These are phyloP conservation scores for Ascochyta rabiei DNA, from an alignment of 2,329 filamentous ascomycete genomes.

Conservation along the genomic window DNA sequence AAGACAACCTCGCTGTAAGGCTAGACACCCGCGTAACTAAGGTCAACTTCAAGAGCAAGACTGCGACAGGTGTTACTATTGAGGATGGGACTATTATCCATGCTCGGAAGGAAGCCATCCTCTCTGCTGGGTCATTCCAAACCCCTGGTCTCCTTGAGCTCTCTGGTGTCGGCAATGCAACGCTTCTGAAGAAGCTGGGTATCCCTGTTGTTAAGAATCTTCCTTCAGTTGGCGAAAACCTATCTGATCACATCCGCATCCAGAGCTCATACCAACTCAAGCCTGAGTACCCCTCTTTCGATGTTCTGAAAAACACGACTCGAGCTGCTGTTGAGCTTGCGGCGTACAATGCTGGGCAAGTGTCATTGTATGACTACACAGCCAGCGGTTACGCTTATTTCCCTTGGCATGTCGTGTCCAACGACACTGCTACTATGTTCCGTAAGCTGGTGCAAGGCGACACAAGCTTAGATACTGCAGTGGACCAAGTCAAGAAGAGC, in stretches of 20 bases:
- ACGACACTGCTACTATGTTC: slow-evolving; percentile 38
- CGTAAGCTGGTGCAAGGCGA: slow-evolving; percentile 41
- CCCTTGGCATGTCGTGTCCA: slow-evolving; percentile 50
- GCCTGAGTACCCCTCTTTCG: slow-evolving; percentile 31
- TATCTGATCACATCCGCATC: slow-evolving; percentile 44
- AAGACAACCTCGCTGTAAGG: slow-evolving; percentile 52
- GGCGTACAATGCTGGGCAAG: slow-evolving; percentile 41
- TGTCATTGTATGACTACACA: slow-evolving; percentile 51
- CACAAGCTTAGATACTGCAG: slow-evolving; percentile 16
- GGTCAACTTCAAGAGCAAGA: slow-evolving; percentile 43
- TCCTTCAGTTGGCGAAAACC: slow-evolving; percentile 36
- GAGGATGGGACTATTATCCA: slow-evolving; percentile 37
- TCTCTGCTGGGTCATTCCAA: slow-evolving; percentile 36
- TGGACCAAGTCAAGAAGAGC: slow-evolving; percentile 30
- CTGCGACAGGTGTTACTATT: slow-evolving; percentile 42
- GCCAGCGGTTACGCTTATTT: slow-evolving; percentile 51
- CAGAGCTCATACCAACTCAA: slow-evolving; percentile 32
- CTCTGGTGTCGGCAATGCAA: slow-evolving; percentile 31
- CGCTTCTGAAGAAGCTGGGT: slow-evolving; percentile 21
- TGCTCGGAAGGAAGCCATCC: slow-evolving; percentile 37
- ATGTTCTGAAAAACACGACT: slow-evolving; percentile 33
- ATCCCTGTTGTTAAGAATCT: slow-evolving; percentile 29
- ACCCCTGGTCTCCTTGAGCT: slow-evolving; percentile 35
- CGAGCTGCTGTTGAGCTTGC: slow-evolving; percentile 50
- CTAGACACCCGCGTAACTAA: slow-evolving; percentile 48